Conservation (phyloP, 2,329 filamentous ascomycete genomes). For the Hypoxylon sp. region DNA sequence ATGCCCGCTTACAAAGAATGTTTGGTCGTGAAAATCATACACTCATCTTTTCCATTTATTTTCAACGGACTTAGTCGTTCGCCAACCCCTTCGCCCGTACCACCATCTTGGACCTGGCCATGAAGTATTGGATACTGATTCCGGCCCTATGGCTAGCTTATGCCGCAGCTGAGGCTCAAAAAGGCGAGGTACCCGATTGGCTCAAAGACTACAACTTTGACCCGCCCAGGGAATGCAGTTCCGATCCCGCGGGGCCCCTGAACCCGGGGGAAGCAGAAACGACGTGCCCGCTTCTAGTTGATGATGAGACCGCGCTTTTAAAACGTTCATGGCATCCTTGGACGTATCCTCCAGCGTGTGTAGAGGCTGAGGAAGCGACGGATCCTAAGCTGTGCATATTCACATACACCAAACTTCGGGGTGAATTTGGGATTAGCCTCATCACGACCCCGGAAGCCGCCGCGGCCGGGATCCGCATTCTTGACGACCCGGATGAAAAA, state of each 20-base stretch:
- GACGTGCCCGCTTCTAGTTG: constrained; percentile 35
- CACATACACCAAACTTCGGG: constrained; percentile 38
- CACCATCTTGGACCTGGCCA: constrained; percentile 3
- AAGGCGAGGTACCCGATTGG: constrained; percentile 32
- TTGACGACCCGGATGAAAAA: constrained; percentile 42
- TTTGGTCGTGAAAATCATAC: constrained; percentile 19
- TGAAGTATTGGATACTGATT: constrained; percentile 22
- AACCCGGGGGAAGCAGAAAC: not conserved
- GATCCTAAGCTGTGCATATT: constrained; percentile 40
- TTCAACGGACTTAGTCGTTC: not conserved
- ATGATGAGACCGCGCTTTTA: constrained; percentile 38
- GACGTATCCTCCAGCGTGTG: constrained; percentile 44
- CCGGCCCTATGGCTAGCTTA: constrained; percentile 25
- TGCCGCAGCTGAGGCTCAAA: constrained; percentile 8
- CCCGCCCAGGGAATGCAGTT: constrained; percentile 29
- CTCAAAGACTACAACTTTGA: constrained; percentile 37
- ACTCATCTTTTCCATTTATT: constrained; percentile 9
- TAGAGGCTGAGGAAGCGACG: constrained; percentile 20
- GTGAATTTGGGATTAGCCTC: constrained; percentile 38
- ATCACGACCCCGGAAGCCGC: constrained; percentile 41
- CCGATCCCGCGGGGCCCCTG: constrained; percentile 36
- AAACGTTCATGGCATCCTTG: constrained; percentile 39
- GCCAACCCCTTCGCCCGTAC: not conserved
- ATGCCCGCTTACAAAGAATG: constrained; percentile 15
- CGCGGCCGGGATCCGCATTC: constrained; percentile 42